Evolutionary conservation across 108 stramenopile species (phyloP).

Genomic region (Pseudonitzschia pungens): DNA sequence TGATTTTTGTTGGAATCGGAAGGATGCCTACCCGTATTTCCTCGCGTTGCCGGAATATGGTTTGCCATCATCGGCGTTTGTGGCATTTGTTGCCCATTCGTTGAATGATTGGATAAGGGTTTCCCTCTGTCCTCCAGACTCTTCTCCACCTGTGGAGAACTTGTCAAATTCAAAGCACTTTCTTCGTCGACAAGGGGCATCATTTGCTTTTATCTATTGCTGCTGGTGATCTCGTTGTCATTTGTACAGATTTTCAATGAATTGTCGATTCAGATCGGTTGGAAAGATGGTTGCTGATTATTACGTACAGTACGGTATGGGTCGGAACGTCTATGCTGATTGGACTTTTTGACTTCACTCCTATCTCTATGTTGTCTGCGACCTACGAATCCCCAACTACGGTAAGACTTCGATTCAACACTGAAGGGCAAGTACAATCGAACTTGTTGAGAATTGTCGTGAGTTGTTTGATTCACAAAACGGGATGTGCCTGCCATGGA

Average conservation of each 20-base stretch:
- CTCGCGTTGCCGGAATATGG: not conserved
- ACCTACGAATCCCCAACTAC: not conserved
- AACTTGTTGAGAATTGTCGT: not conserved
- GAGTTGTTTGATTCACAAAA: not conserved
- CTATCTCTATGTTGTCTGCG: not conserved
- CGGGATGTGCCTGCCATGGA: too few species aligned
- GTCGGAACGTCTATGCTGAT: too few species aligned
- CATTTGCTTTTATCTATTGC: not conserved
- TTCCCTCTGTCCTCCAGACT: constrained; percentile 4
- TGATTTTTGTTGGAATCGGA: not conserved
- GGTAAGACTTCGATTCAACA: not conserved
- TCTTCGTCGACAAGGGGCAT: constrained; percentile 15
- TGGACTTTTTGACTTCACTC: not conserved
- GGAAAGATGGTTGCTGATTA: not conserved
- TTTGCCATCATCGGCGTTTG: not conserved
- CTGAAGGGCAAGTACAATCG: not conserved
- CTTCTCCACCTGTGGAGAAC: not conserved
- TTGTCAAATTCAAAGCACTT: not conserved
- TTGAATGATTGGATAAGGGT: not conserved
- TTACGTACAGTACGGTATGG: not conserved
- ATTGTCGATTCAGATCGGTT: constrained; percentile 7
- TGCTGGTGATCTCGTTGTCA: not conserved
- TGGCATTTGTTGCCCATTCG: not conserved
- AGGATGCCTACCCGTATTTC: not conserved
- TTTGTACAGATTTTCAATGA: not conserved